Base-by-base conservation (phyloP, 1,284 basidiomycete genomes). In the Dichomitus squalens region DNA sequence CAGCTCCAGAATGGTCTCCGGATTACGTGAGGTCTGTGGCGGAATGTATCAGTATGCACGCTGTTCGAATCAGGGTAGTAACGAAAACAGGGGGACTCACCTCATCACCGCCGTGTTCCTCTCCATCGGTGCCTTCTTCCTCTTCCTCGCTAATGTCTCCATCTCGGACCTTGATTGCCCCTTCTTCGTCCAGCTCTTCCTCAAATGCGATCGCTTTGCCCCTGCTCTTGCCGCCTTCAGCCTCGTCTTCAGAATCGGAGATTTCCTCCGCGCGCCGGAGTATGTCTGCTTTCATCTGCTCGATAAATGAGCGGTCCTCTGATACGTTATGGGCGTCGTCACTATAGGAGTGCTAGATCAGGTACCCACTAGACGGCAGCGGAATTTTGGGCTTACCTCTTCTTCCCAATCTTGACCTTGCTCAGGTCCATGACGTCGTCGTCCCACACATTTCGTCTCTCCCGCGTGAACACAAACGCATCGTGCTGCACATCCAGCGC, bases 241-340 rank as follows among this genome's bases (percentile, higher is more conserved):
- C 83, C 16, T 86, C 88, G 18, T 88, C 86, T 14, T 86, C 88
- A 21, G 85, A 84, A 39, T 86, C 81, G 0, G 76, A 79, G 50
- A 92, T 83, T 21, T 79, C 84, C 65, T 93, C 88, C 0, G 85
- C 88, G 3, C 90, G 81, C 23, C 91, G 83, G 14, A 95, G 77
- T 63, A 95, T 93, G 55, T 88, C 87, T 0, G 84, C 84, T 67
- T 94, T 93, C 80, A 94, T 87, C 65, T 87, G 79, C 44, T 88
- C 86, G 4, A 87, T 81, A 65, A 87, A 86, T 1, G 79, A 74
- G 4, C 80, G 78, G 63, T 92, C 88, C 31, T 79, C 74, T 1
- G 83, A 67, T 7, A 86, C 69, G 9, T 73, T 68, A 21, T 72
- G 64, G 2, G 76, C 77, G 29, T 81, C 75, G 52, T 78, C 76